phyloP scores from a whole-genome alignment of 2,329 filamentous ascomycete genomes.

The Aspergillus sp. region DNA sequence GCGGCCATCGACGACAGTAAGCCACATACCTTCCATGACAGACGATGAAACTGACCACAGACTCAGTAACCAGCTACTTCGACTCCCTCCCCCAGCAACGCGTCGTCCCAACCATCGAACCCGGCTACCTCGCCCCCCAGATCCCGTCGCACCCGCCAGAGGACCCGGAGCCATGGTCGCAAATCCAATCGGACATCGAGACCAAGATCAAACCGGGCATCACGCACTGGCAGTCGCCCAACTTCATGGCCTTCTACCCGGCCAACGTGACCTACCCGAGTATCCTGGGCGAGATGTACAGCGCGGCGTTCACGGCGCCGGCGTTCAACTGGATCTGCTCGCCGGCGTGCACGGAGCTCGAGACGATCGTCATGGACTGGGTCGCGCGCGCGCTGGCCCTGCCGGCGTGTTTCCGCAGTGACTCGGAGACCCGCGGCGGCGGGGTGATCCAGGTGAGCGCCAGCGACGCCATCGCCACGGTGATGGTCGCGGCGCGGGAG shows the following conservation, averaged over 20 bases:
- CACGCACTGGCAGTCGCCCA: constrained; percentile 89
- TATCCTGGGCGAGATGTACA: constrained; percentile 89
- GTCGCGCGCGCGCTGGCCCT: constrained; percentile 66
- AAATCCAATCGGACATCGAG: constrained; percentile 77
- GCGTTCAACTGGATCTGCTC: constrained; percentile 98
- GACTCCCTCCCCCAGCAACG: constrained; percentile 60
- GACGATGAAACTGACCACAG: neutral
- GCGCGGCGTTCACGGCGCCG: constrained; percentile 75
- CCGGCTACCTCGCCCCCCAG: constrained; percentile 75
- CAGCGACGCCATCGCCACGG: constrained; percentile 76
- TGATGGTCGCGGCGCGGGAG: constrained; percentile 80
- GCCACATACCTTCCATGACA: neutral
- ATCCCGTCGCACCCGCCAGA: constrained; percentile 61
- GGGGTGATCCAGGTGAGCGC: constrained; percentile 93
- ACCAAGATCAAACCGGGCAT: constrained; percentile 81
- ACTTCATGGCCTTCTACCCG: constrained; percentile 95
- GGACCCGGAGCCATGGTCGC: constrained; percentile 62
- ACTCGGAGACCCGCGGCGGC: constrained; percentile 58
- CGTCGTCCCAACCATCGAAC: constrained; percentile 69
- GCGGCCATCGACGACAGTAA: constrained; percentile 74
- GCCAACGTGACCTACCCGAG: constrained; percentile 71
- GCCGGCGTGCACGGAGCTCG: constrained; percentile 83
- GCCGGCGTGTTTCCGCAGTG: constrained; percentile 65
- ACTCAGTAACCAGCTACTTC: constrained; percentile 72
- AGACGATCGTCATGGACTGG: constrained; percentile 92